These are phyloP conservation scores for Epichloe bromicola DNA, from an alignment of 2,329 filamentous ascomycete species.

Conservation along the genomic window DNA sequence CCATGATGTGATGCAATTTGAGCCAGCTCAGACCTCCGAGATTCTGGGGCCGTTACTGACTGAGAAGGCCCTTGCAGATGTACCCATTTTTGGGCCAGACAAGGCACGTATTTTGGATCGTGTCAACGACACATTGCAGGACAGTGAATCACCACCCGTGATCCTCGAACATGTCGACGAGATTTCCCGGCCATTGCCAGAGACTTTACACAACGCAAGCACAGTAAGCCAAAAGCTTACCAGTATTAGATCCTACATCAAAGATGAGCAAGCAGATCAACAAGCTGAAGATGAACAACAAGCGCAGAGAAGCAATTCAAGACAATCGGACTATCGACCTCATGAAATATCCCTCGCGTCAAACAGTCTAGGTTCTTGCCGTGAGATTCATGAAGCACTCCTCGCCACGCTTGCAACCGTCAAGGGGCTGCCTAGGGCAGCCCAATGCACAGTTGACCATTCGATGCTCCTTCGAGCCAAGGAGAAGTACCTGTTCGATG, in stretches of 20 bases:
- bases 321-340: constrained; percentile 18
- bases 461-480: constrained; percentile 46
- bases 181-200: constrained; percentile 23
- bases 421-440: constrained; percentile 34
- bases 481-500: constrained; percentile 52
- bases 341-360: constrained; percentile 26
- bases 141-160: constrained; percentile 19
- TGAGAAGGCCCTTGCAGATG: constrained; percentile 38
- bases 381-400: constrained; percentile 44
- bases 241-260: constrained; percentile 28
- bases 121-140: constrained; percentile 27
- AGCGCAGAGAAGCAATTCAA: constrained; percentile 13
- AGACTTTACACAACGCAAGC: constrained; percentile 26
- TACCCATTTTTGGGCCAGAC: constrained; percentile 44
- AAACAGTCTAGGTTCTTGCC: constrained; percentile 32
- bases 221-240: constrained; percentile 37
- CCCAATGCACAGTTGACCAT: constrained; percentile 41
- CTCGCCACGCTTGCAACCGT: constrained; percentile 31
- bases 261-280: constrained; percentile 15
- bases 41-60: constrained; percentile 42
- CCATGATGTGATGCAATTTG: constrained; percentile 44
- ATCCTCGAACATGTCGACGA: constrained; percentile 25
- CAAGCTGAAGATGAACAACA: constrained; percentile 13
- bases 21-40: constrained; percentile 36
- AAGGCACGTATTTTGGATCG: constrained; percentile 29